Evolutionary conservation across 306 rosid genomes (phyloP).

Genomic region (Erythrophleum fordii): DNA sequence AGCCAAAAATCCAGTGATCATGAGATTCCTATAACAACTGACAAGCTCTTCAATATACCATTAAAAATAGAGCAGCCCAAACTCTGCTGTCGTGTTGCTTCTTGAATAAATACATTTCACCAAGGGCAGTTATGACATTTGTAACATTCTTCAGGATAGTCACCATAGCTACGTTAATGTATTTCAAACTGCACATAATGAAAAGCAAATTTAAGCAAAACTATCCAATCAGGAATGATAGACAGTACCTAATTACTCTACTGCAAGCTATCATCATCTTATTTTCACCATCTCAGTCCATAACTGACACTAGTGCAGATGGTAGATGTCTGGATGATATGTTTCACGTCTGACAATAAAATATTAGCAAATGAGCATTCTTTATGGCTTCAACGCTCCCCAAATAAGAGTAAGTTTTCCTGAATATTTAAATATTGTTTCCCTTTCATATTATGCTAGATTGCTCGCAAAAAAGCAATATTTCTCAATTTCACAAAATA

Average conservation of each 20-base stretch:
- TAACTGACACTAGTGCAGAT: constrained; percentile 3
- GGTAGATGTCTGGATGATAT: constrained; percentile 14
- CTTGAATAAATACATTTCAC: constrained; percentile 91
- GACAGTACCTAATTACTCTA: not conserved
- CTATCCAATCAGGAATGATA: constrained; percentile 6
- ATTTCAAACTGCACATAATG: constrained; percentile 83
- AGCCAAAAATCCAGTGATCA: constrained; percentile 15
- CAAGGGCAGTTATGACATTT: constrained; percentile 95
- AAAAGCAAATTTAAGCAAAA: constrained; percentile 30
- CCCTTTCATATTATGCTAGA: constrained; percentile 31
- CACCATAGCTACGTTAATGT: constrained; percentile 98
- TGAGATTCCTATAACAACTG: constrained; percentile 18
- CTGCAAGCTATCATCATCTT: constrained; percentile 1
- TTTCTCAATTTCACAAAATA: not conserved
- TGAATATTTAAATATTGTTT: constrained; percentile 19
- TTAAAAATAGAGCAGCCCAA: constrained; percentile 93
- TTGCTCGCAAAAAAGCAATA: constrained; percentile 11
- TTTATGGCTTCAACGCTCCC: constrained; percentile 18
- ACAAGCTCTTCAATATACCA: constrained; percentile 64
- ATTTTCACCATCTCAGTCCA: constrained; percentile 1
- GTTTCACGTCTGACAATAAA: constrained; percentile 18
- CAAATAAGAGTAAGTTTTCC: constrained; percentile 8
- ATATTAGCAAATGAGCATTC: constrained; percentile 21
- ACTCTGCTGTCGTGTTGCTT: constrained; percentile 92
- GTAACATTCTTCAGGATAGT: constrained; percentile 98